Evolutionary conservation across 2,329 filamentous ascomycete species (phyloP).

Genomic region (Calonectria crousiana): DNA sequence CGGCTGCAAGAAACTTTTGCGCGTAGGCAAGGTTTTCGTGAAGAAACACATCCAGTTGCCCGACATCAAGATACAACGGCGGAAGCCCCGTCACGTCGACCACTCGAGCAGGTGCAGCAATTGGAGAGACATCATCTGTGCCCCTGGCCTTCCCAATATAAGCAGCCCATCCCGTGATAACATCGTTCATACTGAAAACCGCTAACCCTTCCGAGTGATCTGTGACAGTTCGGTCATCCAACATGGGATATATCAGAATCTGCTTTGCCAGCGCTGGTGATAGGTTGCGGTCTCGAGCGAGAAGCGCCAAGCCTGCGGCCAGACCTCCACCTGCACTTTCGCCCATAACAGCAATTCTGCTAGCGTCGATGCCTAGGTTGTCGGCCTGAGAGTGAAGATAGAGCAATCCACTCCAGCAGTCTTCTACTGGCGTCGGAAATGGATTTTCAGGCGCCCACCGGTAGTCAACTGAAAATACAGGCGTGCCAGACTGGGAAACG

Average conservation of each 20-base stretch:
- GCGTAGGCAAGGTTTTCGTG: constrained; percentile 15
- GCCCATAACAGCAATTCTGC: constrained; percentile 24
- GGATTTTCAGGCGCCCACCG: constrained; percentile 21
- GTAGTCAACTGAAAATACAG: constrained; percentile 28
- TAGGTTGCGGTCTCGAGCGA: constrained; percentile 4
- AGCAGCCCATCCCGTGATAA: constrained; percentile 19
- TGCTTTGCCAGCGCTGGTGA: constrained; percentile 17
- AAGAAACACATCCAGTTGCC: constrained; percentile 19
- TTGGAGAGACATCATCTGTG: background rate
- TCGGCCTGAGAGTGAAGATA: background rate
- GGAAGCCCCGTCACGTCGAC: constrained; percentile 8
- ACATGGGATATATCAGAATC: constrained; percentile 22
- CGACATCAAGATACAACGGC: constrained; percentile 13
- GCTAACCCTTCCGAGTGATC: background rate
- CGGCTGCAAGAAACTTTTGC: constrained; percentile 1
- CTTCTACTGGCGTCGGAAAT: constrained; percentile 14
- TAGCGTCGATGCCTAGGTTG: background rate
- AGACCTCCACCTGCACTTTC: constrained; percentile 26
- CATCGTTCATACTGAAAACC: constrained; percentile 12
- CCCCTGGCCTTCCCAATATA: background rate
- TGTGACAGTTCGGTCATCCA: constrained; percentile 21
- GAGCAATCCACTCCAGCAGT: constrained; percentile 15
- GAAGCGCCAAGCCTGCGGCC: background rate
- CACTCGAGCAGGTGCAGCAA: constrained; percentile 8
- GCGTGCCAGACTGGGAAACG: constrained; percentile 3